These are phyloP conservation scores for Aspergillus jensenii DNA, from an alignment of 2,329 filamentous ascomycete species.

Conservation along the genomic window DNA sequence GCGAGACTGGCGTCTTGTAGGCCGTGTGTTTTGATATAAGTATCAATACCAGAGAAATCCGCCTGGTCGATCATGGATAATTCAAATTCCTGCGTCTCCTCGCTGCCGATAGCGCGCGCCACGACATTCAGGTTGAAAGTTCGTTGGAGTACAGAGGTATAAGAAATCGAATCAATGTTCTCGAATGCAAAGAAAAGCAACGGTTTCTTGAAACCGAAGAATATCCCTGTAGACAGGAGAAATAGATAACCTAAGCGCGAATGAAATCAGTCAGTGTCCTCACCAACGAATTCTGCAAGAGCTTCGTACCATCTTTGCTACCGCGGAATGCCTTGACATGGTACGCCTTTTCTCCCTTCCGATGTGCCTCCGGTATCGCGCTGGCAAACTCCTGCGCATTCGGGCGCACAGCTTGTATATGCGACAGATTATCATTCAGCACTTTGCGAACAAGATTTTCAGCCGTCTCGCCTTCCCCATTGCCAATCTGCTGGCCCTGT, in stretches of 20 bases:
- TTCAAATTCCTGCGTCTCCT: slow-evolving; percentile 57
- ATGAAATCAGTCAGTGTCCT: neutral
- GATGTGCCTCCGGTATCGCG: slow-evolving; percentile 59
- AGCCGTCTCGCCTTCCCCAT: slow-evolving; percentile 47
- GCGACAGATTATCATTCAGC: slow-evolving; percentile 51
- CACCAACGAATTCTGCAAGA: neutral
- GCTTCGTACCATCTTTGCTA: slow-evolving; percentile 60
- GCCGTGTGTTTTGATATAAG: slow-evolving; percentile 60
- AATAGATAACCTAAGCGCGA: slow-evolving; percentile 58
- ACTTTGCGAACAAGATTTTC: slow-evolving; percentile 44
- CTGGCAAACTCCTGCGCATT: slow-evolving; percentile 59
- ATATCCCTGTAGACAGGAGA: slow-evolving; percentile 60
- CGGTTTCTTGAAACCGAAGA: slow-evolving; percentile 67
- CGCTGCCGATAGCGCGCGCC: slow-evolving; percentile 38
- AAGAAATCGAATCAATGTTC: slow-evolving; percentile 59
- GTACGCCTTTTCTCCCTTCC: slow-evolving; percentile 63
- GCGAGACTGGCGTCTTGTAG: slow-evolving; percentile 65
- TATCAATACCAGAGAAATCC: slow-evolving; percentile 62
- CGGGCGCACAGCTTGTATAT: slow-evolving; percentile 52
- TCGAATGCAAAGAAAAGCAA: slow-evolving; percentile 63
- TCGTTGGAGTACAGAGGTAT: slow-evolving; percentile 63
- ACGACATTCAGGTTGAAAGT: slow-evolving; percentile 65
- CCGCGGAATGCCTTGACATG: slow-evolving; percentile 65
- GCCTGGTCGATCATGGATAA: slow-evolving; percentile 67
- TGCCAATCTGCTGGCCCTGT: slow-evolving; percentile 44